Evolutionary conservation across 2,329 filamentous ascomycete genomes (phyloP), one percentile per base, ranked within the genome.

Genomic region (Trichophyton rubrum): DNA sequence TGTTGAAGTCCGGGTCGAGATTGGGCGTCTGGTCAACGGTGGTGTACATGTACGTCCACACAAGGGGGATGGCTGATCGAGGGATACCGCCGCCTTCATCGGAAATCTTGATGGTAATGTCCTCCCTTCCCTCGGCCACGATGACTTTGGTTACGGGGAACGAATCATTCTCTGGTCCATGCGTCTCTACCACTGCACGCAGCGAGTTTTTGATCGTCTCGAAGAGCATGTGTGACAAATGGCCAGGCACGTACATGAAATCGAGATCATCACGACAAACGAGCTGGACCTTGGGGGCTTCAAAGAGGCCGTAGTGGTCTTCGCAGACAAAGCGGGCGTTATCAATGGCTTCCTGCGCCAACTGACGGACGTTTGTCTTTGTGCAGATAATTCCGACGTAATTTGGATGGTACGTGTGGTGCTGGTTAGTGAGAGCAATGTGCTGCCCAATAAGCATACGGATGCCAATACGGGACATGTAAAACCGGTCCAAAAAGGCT

Each of bases 11-110:
- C 0, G 93, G 93, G 71, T 99, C 93, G 64, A 99, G 78, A 70
- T 86, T 95, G 13, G 93, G 93, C 22, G 93, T 97, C 67, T 91
- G 85, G 73, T 97, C 93, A 65, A 99, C 93, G 1, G 93, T 99
- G 40, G 93, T 99, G 74, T 99, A 99, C 93, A 97, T 99, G 74
- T 99, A 99, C 11, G 93, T 99, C 93, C 93, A 99, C n/a, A 97
- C 93, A 13, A 99, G 81, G 3, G 93, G 93, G 65, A 99, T 97
- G 59, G 90, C 84, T 68, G 88, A 95, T 68, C 93, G 81, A 0
- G 93, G 90, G 59, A 99, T 97, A 64, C 93, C 93, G 65, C 93
- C 93, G 62, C 93, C 93, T 76, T 99, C 93, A 72, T 99, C 93
- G 3, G 88, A 89, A 68, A 99, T 88, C 77, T 99, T 99, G 79